Conservation (phyloP, 2,329 filamentous ascomycete species). For the Didymella lethalis region DNA sequence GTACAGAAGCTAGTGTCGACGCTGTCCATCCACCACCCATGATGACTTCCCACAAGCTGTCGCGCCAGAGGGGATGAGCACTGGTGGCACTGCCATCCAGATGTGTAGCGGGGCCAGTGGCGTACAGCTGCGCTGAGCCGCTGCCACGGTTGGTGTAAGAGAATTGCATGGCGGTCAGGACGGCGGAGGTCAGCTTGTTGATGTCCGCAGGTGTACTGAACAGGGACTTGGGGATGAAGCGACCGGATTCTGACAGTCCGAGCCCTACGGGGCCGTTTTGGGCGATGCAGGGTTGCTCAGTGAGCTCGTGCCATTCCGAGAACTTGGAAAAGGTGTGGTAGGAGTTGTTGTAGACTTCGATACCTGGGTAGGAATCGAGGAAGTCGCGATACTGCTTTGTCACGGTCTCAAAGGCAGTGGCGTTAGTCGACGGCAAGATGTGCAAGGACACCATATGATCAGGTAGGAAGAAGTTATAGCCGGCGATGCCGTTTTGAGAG, state of each 20-base stretch:
- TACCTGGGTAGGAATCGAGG: constrained; percentile 42
- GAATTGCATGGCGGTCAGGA: constrained; percentile 45
- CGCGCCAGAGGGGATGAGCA: constrained; percentile 45
- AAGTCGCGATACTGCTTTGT: constrained; percentile 45
- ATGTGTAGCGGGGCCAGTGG: constrained; percentile 45
- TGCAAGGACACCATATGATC: constrained; percentile 46
- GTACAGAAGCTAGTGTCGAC: constrained; percentile 22
- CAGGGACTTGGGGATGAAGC: constrained; percentile 44
- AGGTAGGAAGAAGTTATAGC: constrained; percentile 47
- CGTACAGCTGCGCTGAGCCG: constrained; percentile 47
- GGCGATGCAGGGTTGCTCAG: constrained; percentile 40
- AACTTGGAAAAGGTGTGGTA: constrained; percentile 46
- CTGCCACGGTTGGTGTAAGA: constrained; percentile 37
- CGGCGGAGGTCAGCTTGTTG: constrained; percentile 40
- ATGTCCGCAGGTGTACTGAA: constrained; percentile 33
- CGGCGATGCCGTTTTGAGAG: constrained; percentile 41
- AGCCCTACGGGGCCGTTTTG: constrained; percentile 47
- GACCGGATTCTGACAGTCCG: constrained; percentile 44
- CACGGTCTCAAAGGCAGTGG: constrained; percentile 35
- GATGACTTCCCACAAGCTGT: constrained; percentile 47
- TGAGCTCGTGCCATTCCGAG: constrained; percentile 43
- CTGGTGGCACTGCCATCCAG: constrained; percentile 44
- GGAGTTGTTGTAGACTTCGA: constrained; percentile 42
- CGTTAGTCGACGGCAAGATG: constrained; percentile 40
- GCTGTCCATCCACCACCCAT: constrained; percentile 45